phyloP scores from a whole-genome alignment of 1,284 basidiomycete species.

The Lentinula novae-zelandiae region DNA sequence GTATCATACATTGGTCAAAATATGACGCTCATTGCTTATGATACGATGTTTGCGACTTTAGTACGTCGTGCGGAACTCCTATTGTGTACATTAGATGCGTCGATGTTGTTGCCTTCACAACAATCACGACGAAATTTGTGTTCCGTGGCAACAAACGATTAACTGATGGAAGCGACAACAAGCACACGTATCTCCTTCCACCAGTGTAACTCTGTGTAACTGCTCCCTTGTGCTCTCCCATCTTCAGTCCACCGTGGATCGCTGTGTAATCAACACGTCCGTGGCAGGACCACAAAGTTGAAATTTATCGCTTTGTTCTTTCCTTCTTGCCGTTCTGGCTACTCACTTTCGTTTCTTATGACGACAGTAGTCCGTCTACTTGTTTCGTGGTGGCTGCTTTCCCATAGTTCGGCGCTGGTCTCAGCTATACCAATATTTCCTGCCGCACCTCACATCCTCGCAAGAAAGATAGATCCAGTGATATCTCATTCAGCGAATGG shows the following conservation, averaged over 20 bases:
- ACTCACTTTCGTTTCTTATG: slow-evolving; percentile 10
- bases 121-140: neutral
- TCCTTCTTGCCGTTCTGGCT: slow-evolving; percentile 4
- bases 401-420: neutral
- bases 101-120: neutral
- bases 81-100: too few species aligned
- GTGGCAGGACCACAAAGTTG: slow-evolving; percentile 7
- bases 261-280: neutral
- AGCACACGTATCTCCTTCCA: neutral
- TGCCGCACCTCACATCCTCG: neutral
- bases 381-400: slow-evolving; percentile 1
- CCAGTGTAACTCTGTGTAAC: neutral
- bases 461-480: slow-evolving; percentile 18
- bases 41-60: too few species aligned
- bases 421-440: slow-evolving; percentile 5
- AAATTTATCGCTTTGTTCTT: neutral
- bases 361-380: slow-evolving; percentile 6
- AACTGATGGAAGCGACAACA: neutral
- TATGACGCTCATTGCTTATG: too few species aligned
- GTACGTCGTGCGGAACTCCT: too few species aligned
- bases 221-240: neutral
- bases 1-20: neutral
- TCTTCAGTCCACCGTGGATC: neutral
- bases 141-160: neutral
- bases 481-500: slow-evolving; percentile 39